Evolutionary conservation across 2,329 filamentous ascomycete species (phyloP).

Genomic region (Rachicladosporium sp.): DNA sequence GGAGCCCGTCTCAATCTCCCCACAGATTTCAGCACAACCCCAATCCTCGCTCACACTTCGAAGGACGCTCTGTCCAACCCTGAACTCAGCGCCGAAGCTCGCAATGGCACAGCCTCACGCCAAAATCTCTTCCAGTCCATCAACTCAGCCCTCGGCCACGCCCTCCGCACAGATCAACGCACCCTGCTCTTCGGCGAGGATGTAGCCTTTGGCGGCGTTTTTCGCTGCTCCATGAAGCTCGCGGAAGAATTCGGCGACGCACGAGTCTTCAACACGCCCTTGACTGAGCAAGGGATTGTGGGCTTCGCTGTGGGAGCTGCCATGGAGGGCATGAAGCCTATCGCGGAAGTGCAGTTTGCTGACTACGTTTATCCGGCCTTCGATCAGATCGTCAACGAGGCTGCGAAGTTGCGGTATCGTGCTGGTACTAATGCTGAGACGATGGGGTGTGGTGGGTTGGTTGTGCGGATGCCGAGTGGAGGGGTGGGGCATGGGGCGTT

Average conservation of each 20-base stretch:
- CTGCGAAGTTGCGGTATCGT: slow-evolving; percentile 74
- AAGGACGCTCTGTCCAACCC: slow-evolving; percentile 57
- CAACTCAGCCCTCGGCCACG: slow-evolving; percentile 76
- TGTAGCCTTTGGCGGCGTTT: slow-evolving; percentile 92
- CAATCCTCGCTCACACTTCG: slow-evolving; percentile 68
- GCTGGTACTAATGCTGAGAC: slow-evolving; percentile 38
- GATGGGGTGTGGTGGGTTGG: slow-evolving; percentile 56
- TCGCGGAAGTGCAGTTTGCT: slow-evolving; percentile 92
- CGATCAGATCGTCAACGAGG: slow-evolving; percentile 89
- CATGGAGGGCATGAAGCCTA: slow-evolving; percentile 79
- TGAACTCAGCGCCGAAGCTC: slow-evolving; percentile 48
- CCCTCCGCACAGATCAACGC: slow-evolving; percentile 69
- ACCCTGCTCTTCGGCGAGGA: slow-evolving; percentile 93
- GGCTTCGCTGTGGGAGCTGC: slow-evolving; percentile 87
- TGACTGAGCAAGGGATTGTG: slow-evolving; percentile 87
- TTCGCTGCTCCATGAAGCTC: slow-evolving; percentile 68
- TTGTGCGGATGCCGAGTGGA: slow-evolving; percentile 81
- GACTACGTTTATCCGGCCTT: slow-evolving; percentile 91
- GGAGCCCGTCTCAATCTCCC: slow-evolving; percentile 64
- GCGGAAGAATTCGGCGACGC: slow-evolving; percentile 76
- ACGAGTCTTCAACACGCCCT: slow-evolving; percentile 89
- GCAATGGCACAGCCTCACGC: slow-evolving; percentile 52
- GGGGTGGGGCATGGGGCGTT: slow-evolving; percentile 80
- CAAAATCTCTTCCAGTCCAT: slow-evolving; percentile 92
- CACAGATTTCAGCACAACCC: slow-evolving; percentile 72